A percentile compares a stretch with the other conserved stretches of the same genome.
Evolutionary conservation across 164 flowering plant species (phyloP).

Genomic region (Dillenia turbinata): DNA sequence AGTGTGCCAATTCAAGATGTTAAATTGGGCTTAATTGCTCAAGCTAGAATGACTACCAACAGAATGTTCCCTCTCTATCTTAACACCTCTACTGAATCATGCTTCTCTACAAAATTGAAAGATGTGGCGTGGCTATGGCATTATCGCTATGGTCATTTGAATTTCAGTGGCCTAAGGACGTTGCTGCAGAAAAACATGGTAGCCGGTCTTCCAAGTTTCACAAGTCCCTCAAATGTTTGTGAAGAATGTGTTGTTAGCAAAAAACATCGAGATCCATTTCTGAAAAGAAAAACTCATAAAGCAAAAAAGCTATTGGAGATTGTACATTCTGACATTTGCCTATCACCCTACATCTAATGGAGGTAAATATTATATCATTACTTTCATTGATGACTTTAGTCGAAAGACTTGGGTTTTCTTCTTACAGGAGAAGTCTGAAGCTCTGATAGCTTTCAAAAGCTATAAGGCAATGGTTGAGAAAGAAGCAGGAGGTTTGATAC

Average conservation of each 20-base stretch:
- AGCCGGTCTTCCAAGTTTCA: constrained; percentile 1
- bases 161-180: constrained; percentile 1
- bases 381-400: constrained; percentile 3
- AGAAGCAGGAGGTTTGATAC: constrained; percentile 4
- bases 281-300: constrained; percentile 7
- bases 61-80: constrained; percentile 10
- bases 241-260: constrained; percentile 4
- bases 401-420: constrained; percentile 7
- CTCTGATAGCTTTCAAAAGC: constrained; percentile 1
- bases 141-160: constrained; percentile 6
- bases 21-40: not conserved
- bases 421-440: constrained; percentile 4
- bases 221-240: constrained; percentile 7
- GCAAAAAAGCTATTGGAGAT: constrained; percentile 8
- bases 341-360: constrained; percentile 11
- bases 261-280: not conserved
- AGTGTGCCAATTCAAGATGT: constrained; percentile 2
- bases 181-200: constrained; percentile 1
- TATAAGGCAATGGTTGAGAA: constrained; percentile 4
- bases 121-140: constrained; percentile 3
- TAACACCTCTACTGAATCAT: not conserved
- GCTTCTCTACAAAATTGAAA: constrained; percentile 4
- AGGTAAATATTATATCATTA: not conserved
- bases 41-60: constrained; percentile 7
- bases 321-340: constrained; percentile 10